A percentile compares a stretch with the other conserved stretches of the same genome.
Conservation (phyloP, 176 grass and related monocot species). For the Metroxylon sagu region DNA sequence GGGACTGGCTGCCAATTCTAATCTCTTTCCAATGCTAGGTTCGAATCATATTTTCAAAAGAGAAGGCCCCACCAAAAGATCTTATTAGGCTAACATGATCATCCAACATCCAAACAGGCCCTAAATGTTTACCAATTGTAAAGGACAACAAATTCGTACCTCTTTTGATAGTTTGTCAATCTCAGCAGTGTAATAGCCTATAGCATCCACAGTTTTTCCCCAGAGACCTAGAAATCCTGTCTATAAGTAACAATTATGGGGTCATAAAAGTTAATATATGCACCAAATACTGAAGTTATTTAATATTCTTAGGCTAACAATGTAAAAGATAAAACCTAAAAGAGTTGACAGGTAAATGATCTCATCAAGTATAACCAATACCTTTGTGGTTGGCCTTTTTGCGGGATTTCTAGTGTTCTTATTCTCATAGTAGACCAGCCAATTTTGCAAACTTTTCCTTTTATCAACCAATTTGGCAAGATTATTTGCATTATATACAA, state of each 20-base stretch:
- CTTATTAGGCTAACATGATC: too few species aligned
- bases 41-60: too few species aligned
- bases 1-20: too few species aligned
- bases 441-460: slow-evolving; percentile 71
- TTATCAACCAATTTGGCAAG: slow-evolving; percentile 62
- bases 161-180: slow-evolving; percentile 68
- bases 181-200: slow-evolving; percentile 55
- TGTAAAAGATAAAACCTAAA: too few species aligned
- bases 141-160: slow-evolving; percentile 35
- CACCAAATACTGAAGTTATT: too few species aligned
- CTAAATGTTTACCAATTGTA: background rate
- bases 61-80: too few species aligned
- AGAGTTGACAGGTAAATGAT: too few species aligned
- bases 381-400: slow-evolving; percentile 74
- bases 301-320: too few species aligned
- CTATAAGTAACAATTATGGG: slow-evolving; percentile 44
- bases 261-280: background rate
- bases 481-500: slow-evolving; percentile 86
- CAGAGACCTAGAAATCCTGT: slow-evolving; percentile 85
- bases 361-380: background rate
- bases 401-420: slow-evolving; percentile 34
- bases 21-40: too few species aligned
- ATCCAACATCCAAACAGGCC: too few species aligned
- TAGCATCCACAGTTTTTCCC: slow-evolving; percentile 71
- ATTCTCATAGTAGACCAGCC: slow-evolving; percentile 95